Evolutionary conservation across 805 yeast species (phyloP), one percentile per base, ranked within the genome.

Genomic region (Wickerhamiella allomyrinae): DNA sequence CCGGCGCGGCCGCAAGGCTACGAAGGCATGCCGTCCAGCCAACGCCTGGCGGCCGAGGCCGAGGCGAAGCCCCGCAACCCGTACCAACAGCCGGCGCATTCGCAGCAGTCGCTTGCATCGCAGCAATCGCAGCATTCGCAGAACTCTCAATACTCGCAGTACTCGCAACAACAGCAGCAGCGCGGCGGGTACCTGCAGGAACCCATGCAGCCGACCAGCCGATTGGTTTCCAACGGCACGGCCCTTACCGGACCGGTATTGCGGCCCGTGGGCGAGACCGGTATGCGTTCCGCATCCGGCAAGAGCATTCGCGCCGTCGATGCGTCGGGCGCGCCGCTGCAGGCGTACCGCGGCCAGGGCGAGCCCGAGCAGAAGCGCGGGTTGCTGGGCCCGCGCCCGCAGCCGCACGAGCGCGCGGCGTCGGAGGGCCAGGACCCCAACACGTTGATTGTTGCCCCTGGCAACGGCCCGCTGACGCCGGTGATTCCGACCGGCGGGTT

Each of bases 361-460:
- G 31, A 27, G 31, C 31, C 31, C 31, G 31, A 27, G 27, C 27
- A 24, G 11, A 20, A 20, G 23, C 37, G 17, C 11, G 20, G 8
- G 7, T 24, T 33, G 7, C n/a, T 7, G 4, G 41, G 42, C 7
- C 31, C 41, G 20, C 41, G 34, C 4, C 42, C 43, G 20, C 19
- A 17, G 41, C 37, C 34, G 13, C 61, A 57, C 39, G 58, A 56
- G 41, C 53, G 62, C 20, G 49, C 51, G 7, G 57, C 56, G 10
- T 56, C 61, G 4, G 62, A 57, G 19, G 63, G 63, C n/a, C 49
- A 51, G 22, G 55, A 52, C 41, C 61, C 60, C 40, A 56, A 57
- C 41, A 51, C 55, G 15, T 45, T 56, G 39, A 44, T 56, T 33
- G 45, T 51, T 17, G 43, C 46, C 14, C 47, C 53, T 15, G 52